Evolutionary conservation across 345 rosid genomes (phyloP), one percentile per base, ranked within the genome.

Genomic region (Pistacia integerrima): DNA sequence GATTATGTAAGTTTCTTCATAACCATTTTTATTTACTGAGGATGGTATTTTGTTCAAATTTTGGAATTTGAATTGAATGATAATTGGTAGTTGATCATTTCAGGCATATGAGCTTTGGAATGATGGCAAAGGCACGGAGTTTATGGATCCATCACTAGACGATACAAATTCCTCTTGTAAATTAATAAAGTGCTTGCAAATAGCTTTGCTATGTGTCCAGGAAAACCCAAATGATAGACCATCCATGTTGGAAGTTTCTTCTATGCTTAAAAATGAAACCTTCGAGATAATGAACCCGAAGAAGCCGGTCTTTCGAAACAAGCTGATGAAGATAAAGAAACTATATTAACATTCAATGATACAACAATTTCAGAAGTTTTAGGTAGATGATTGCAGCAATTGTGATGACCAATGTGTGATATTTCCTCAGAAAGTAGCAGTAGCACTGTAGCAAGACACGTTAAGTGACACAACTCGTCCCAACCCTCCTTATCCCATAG

Each of bases 151-250:
- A 13, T 5, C n/a, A 13, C 13, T 48, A 7, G 71, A 68, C 0
- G 38, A 51, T 51, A 25, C 38, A 68, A 7, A 49, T 20, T 68
- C 41, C 2, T 49, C 38, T 0, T 49, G 57, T 8, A 68, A 68
- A 13, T 49, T 68, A 11, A 49, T 68, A 28, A 68, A 57, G 12
- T 68, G 71, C n/a, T 8, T 68, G 71, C 72, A 68, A 28, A 49
- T 68, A 25, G 72, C 58, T 68, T 11, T 68, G 11, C 11, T 68
- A 28, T 67, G 71, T 48, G 71, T 67, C 11, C 71, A 67, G 57
- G 57, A 67, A 1, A 48, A 16, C 22, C 72, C 72, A 49, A 51
- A 49, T 25, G 72, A 68, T 28, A 68, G 72, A 68, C 59, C 72
- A 12, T 48, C 72, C 58, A 51, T 49, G 72, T 28, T 68, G 22